Evolutionary conservation across 768 basidiomycete species (phyloP), one percentile per base, ranked within the genome.

Genomic region (Russula foetens): DNA sequence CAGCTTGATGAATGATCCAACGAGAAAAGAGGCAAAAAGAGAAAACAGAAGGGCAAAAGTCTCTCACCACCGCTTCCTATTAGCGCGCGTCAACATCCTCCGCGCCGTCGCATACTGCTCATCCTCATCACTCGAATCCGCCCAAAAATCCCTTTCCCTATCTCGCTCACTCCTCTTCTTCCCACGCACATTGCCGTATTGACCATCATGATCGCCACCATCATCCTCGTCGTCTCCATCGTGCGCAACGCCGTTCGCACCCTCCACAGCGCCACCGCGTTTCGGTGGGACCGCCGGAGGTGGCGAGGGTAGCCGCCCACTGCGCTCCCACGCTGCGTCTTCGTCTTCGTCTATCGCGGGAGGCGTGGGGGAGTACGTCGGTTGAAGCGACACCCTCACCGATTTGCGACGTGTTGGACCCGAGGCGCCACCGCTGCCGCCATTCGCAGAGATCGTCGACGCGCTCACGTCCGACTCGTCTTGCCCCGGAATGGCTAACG

Each of bases 51-150:
- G 35, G 19, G 7, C 39, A 12, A 11, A 12, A 35, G n/a, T n/a
- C n/a, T n/a, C 45, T 64, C 58, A 65, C 66, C 73, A 75, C 63
- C 71, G 71, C 65, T 71, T 79, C 71, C 71, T 76, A 47, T 77
- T 75, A 28, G 76, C 73, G 64, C 75, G 73, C 44, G 70, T 75
- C 66, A 91, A 74, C 70, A 85, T 55, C 58, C 64, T 75, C 72
- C 78, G 80, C 56, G 86, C 89, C 23, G 67, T 75, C 55, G 74
- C 66, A 73, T 91, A 90, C 69, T 77, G 84, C 61, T 79, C 84
- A 67, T 88, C 86, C 65, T 89, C 75, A 53, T 86, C 86, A 67
- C 85, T 85, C 66, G 88, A 88, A 66, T 92, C 86, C 61, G 79
- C 78, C 90, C 88, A 90, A 62, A 83, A 68, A 63, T 83, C 81